Evolutionary conservation across 208 protist species (phyloP).

Genomic region (Leishmania turanica): DNA sequence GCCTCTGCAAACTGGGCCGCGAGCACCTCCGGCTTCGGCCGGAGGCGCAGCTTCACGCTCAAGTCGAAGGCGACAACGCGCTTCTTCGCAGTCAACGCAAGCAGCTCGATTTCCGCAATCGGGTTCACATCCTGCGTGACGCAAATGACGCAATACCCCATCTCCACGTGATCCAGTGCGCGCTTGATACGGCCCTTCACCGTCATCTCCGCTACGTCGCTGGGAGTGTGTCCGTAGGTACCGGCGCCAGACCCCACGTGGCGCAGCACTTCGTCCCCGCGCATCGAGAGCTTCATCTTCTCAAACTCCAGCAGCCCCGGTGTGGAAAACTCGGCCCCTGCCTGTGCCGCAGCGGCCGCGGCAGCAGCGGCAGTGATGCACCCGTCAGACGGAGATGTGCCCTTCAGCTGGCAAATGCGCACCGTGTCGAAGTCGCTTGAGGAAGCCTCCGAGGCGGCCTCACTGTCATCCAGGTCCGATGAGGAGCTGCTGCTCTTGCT

Average conservation of each 20-base stretch:
- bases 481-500: constrained; percentile 9
- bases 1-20: constrained; percentile 57
- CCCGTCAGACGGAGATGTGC: constrained; percentile 8
- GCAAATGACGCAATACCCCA: constrained; percentile 69
- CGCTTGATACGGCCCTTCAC: constrained; percentile 40
- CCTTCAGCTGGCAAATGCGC: constrained; percentile 30
- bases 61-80: constrained; percentile 61
- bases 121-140: constrained; percentile 80
- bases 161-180: constrained; percentile 50
- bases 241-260: background rate
- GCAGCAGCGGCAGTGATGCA: background rate
- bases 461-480: constrained; percentile 26
- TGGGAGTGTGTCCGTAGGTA: background rate
- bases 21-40: constrained; percentile 63
- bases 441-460: constrained; percentile 35
- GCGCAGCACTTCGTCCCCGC: constrained; percentile 34
- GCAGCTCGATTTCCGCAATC: constrained; percentile 80
- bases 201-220: constrained; percentile 34
- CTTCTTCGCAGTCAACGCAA: constrained; percentile 41
- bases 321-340: constrained; percentile 18
- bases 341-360: background rate
- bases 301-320: constrained; percentile 75
- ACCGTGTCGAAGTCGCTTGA: constrained; percentile 54
- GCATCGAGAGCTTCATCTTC: constrained; percentile 59
- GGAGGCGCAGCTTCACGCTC: constrained; percentile 74